Evolutionary conservation across 2,329 filamentous ascomycete species (phyloP).

Genomic region (Pyricularia grisea): DNA sequence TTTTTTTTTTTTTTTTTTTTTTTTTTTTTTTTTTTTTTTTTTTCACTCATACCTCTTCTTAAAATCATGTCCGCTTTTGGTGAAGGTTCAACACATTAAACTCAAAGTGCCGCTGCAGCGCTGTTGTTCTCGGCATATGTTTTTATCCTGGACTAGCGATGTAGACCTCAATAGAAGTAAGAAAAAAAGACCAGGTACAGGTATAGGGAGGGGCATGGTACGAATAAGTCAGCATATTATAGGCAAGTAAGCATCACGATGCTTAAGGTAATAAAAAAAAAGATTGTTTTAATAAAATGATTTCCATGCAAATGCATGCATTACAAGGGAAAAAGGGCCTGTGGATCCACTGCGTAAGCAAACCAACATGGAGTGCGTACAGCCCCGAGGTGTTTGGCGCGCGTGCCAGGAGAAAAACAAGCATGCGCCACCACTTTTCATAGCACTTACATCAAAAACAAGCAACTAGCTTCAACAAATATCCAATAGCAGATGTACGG

Average conservation of each 20-base stretch:
- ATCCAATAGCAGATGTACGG: too few species aligned
- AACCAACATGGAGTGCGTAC: background rate
- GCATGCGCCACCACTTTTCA: too few species aligned
- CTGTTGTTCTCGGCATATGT: background rate
- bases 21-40: too few species aligned
- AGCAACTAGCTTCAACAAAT: too few species aligned
- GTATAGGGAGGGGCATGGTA: background rate
- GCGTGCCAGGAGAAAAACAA: background rate
- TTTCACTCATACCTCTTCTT: too few species aligned
- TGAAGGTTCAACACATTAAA: too few species aligned
- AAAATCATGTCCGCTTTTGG: too few species aligned
- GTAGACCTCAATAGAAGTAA: background rate
- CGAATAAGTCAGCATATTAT: background rate
- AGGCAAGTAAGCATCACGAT: background rate
- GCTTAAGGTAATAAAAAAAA: background rate
- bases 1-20: too few species aligned
- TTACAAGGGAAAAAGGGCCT: background rate
- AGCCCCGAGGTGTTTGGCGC: background rate
- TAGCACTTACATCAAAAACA: too few species aligned
- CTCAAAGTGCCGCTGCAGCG: too few species aligned
- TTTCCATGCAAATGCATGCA: background rate
- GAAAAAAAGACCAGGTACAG: background rate
- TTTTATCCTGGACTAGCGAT: background rate
- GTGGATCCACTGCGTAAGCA: background rate
- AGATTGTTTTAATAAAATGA: background rate